A percentile compares a stretch with the other conserved stretches of the same genome.
These are phyloP conservation scores for Syzygium jambos DNA, from an alignment of 345 rosid genomes.

Conservation along the genomic window DNA sequence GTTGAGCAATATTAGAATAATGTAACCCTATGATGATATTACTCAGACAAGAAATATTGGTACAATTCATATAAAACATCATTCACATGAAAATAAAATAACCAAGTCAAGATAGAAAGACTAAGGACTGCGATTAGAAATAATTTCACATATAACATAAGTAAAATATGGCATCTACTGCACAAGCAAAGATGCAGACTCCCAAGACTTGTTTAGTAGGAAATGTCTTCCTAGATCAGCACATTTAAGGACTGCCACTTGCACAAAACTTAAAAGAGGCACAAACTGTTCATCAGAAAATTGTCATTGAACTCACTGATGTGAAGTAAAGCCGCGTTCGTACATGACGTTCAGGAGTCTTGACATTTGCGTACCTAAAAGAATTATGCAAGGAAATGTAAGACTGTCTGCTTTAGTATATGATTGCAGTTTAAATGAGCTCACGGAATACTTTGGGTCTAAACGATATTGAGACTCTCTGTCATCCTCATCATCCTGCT, in stretches of 20 bases:
- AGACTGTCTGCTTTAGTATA: not conserved
- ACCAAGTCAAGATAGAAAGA: not conserved
- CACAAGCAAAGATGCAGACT: not conserved
- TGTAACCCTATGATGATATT: not conserved
- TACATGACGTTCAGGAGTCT: constrained; percentile 96
- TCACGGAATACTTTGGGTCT: constrained; percentile 71
- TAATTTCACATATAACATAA: not conserved
- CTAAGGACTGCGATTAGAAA: not conserved
- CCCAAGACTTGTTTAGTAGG: not conserved
- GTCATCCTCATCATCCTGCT: constrained; percentile 88
- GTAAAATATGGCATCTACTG: not conserved
- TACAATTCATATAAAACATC: not conserved
- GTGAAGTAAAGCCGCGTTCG: constrained; percentile 98
- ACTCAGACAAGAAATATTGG: not conserved
- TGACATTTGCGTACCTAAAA: constrained; percentile 92
- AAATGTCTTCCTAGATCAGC: not conserved
- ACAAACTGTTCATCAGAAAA: not conserved
- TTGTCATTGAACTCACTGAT: constrained; percentile 54
- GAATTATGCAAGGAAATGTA: constrained; percentile 4
- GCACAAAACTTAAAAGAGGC: not conserved
- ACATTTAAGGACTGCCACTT: not conserved
- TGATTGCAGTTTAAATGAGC: not conserved
- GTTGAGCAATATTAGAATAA: not conserved
- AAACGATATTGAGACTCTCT: constrained; percentile 91
- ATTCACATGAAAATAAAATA: not conserved